Base-by-base conservation (phyloP, 805 yeast genomes). In the Brettanomyces bruxellensis region DNA sequence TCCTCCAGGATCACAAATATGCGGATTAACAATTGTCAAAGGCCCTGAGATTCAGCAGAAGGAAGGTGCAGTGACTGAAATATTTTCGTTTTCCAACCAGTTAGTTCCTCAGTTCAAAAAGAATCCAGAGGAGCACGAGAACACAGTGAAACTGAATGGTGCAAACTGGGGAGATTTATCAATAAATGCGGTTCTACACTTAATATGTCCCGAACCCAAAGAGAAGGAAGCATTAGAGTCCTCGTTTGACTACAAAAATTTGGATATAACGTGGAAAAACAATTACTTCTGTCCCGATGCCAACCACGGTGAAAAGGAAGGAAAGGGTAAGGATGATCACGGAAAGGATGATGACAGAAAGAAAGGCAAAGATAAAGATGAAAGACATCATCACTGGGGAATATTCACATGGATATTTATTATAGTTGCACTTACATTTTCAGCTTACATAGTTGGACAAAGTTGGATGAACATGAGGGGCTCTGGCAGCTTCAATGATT, bases 401-500 rank as follows among this genome's bases (percentile, higher is more conserved):
- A 78, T 90, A 74, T 78, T 90, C 60, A 77, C 89, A 3, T 86
- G 91, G 81, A 57, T 88, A 8, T 86, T 90, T 59, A 81, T 90
- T 54, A 86, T 86, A 14, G 64, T 91, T 34, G 75, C 76, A 41
- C 23, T 25, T 9, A n/a, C 23, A 6, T 72, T 85, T 55, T 81
- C 88, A 41, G 78, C 79, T 38, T 90, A 86, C 62, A 75, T 84
- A 24, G 75, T 82, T 45, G 81, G 80, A 25, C 83, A 83, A 34
- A 86, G 89, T 1, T 84, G 89, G 86, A 71, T 82, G 52, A 79
- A 82, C 62, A 53, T 63, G 1, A 79, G 79, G 55, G 79, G 84
- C 54, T 79, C 85, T 53, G 86, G 89, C 41, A 76, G 74, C 11
- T 68, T 77, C 52, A 80, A 81, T 53, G 90, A 85, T 47, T 79